phyloP scores from a whole-genome alignment of 2,329 filamentous ascomycete species.

The Fusarium foetens region DNA sequence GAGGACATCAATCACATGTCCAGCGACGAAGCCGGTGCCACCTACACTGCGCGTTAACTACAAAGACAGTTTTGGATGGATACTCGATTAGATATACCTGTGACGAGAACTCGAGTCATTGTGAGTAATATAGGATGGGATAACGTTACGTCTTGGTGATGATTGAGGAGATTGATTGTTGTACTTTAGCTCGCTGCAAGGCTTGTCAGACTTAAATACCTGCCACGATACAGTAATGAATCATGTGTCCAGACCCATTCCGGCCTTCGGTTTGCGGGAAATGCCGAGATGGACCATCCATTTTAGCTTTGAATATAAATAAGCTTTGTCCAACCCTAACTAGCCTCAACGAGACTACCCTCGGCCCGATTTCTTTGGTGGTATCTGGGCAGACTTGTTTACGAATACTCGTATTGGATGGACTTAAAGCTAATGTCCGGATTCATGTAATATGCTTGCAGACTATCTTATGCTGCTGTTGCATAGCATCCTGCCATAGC shows the following conservation, averaged over 20 bases:
- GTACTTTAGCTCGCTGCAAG: not conserved
- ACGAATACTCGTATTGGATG: not conserved
- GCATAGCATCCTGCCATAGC: not conserved
- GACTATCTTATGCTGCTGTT: not conserved
- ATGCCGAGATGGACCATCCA: not conserved
- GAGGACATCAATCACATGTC: not conserved
- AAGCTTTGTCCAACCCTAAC: not conserved
- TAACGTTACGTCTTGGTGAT: accelerated
- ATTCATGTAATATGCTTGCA: not conserved
- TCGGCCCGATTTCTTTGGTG: not conserved
- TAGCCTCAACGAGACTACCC: not conserved
- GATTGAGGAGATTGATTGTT: no score
- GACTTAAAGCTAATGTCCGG: not conserved
- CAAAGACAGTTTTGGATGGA: not conserved
- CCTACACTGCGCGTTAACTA: not conserved
- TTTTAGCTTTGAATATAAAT: not conserved
- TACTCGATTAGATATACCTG: not conserved
- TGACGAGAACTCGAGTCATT: not conserved
- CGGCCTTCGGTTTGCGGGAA: not conserved
- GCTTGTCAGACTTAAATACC: not conserved
- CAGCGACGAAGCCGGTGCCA: not conserved
- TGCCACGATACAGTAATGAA: not conserved
- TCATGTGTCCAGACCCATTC: not conserved
- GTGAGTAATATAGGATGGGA: not conserved
- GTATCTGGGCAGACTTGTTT: not conserved